phyloP scores from a whole-genome alignment of 139 green algal species.

The Tetraselmis chui region DNA sequence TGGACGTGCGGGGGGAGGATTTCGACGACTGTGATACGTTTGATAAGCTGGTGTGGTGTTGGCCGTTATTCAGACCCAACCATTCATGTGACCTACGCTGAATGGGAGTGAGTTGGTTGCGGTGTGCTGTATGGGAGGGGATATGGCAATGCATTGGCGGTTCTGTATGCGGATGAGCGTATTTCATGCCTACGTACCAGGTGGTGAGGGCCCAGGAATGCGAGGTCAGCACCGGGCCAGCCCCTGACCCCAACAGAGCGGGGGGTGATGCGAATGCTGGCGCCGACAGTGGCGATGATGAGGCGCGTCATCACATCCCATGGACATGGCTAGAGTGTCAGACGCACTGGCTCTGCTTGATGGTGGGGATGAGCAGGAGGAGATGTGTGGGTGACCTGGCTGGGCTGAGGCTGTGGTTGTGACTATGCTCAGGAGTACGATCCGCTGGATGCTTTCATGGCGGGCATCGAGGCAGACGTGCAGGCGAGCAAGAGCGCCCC shows the following conservation, averaged over 20 bases:
- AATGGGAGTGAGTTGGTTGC: too few species aligned
- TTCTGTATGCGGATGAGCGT: background rate
- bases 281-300: background rate
- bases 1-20: slow-evolving; percentile 70
- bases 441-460: slow-evolving; percentile 82
- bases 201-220: slow-evolving; percentile 49
- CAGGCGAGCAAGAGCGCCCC: slow-evolving; percentile 22
- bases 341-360: too few species aligned
- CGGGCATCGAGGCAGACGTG: slow-evolving; percentile 54
- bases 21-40: slow-evolving; percentile 53
- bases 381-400: background rate
- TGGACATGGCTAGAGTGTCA: too few species aligned
- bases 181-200: too few species aligned
- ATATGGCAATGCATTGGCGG: too few species aligned
- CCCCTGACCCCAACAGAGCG: slow-evolving; percentile 10
- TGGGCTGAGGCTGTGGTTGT: too few species aligned
- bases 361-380: background rate
- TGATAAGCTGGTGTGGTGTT: slow-evolving; percentile 47
- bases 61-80: too few species aligned
- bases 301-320: background rate
- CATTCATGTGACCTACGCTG: too few species aligned
- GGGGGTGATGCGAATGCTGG: background rate
- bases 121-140: background rate
- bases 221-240: slow-evolving; percentile 58
- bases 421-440: slow-evolving; percentile 38